Conservation (phyloP, 805 yeast species). For the Kodamaea leandrae region DNA sequence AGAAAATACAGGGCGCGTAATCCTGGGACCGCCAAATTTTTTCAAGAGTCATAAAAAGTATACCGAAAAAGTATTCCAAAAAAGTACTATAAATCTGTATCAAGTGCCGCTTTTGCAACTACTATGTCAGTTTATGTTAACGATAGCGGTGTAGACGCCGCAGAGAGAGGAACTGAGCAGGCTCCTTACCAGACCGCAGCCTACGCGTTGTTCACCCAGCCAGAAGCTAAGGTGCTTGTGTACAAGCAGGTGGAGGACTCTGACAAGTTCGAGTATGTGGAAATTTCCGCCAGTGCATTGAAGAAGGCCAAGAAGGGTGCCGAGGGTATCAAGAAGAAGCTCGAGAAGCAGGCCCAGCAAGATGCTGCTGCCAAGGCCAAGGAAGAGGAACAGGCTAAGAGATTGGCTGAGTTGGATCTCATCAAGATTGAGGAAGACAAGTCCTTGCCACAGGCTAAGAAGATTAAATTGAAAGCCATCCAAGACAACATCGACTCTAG, state of each 20-base stretch:
- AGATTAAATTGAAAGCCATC: slow-evolving; percentile 60
- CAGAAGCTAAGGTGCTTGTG: slow-evolving; percentile 57
- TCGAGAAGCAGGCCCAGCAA: slow-evolving; percentile 60
- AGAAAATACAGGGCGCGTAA: background rate
- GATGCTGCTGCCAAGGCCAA: slow-evolving; percentile 61
- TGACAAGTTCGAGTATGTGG: slow-evolving; percentile 56
- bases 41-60: background rate
- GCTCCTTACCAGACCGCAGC: slow-evolving; percentile 82
- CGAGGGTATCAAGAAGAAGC: slow-evolving; percentile 83
- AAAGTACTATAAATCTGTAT: too few relatives aligned
- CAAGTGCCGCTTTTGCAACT: too few relatives aligned
- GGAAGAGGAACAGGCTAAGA: slow-evolving; percentile 60
- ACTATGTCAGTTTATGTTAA: slow-evolving; percentile 63
- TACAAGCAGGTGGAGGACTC: slow-evolving; percentile 58
- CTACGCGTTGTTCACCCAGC: slow-evolving; percentile 59
- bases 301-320: slow-evolving; percentile 97
- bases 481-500: slow-evolving; percentile 61
- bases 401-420: slow-evolving; percentile 70
- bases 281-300: slow-evolving; percentile 84
- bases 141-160: slow-evolving; percentile 71
- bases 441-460: slow-evolving; percentile 66
- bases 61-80: background rate
- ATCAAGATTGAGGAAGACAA: slow-evolving; percentile 73
- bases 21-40: slow-evolving; percentile 1
- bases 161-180: slow-evolving; percentile 60